Evolutionary conservation across 495 filamentous ascomycete genomes (phyloP).

Genomic region (Aspergillus heteromorphus): DNA sequence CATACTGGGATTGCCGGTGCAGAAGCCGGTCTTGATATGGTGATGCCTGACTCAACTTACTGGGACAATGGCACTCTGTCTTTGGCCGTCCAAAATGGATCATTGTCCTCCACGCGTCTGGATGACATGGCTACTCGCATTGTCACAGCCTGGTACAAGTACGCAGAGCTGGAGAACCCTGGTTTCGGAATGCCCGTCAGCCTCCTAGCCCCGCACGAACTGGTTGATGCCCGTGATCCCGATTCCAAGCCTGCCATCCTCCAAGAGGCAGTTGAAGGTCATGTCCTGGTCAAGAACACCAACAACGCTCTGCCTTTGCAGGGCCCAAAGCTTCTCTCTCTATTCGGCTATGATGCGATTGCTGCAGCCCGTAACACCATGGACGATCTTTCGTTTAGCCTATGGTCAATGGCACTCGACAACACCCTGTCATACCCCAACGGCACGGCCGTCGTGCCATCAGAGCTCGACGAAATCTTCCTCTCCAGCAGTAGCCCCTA

Average conservation of each 20-base stretch:
- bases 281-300: constrained; percentile 70
- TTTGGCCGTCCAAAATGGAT: constrained; percentile 33
- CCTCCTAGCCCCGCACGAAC: constrained; percentile 63
- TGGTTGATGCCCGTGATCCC: constrained; percentile 36
- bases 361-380: constrained; percentile 10
- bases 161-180: constrained; percentile 43
- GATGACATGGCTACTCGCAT: constrained; percentile 52
- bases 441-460: constrained; percentile 51
- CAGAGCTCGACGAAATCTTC: constrained; percentile 40
- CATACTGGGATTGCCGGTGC: constrained; percentile 45
- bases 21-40: constrained; percentile 51
- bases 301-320: constrained; percentile 58
- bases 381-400: not conserved
- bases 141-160: constrained; percentile 40
- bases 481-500: not conserved
- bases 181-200: constrained; percentile 46
- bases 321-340: constrained; percentile 47
- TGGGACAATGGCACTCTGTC: constrained; percentile 42
- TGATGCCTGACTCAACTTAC: constrained; percentile 36
- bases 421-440: constrained; percentile 3
- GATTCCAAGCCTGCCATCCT: constrained; percentile 44
- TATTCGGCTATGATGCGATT: constrained; percentile 65
- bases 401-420: not conserved
- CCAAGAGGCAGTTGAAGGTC: constrained; percentile 54
- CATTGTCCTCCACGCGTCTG: constrained; percentile 38